A percentile compares a stretch with the other conserved stretches of the same genome.
Evolutionary conservation across 129 eudicot genomes (phyloP).

Genomic region (Helichrysum umbraculigerum): DNA sequence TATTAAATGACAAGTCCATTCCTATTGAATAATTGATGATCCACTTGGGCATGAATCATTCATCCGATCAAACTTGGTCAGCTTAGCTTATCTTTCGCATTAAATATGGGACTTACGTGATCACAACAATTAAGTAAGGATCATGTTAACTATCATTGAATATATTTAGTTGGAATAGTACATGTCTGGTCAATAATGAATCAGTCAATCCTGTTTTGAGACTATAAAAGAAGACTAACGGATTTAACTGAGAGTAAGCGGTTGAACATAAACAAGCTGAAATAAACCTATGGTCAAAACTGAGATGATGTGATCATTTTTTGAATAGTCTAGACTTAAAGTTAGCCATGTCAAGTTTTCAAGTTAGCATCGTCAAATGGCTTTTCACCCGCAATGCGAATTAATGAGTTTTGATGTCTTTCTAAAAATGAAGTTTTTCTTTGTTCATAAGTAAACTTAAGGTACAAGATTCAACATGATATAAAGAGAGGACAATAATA

Average conservation of each 20-base stretch:
- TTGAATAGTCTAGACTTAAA: neutral
- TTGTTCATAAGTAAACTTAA: neutral
- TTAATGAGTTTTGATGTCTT: no score
- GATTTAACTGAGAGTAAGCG: no score
- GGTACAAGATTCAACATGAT: neutral
- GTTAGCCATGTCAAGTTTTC: neutral
- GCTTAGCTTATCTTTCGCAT: neutral
- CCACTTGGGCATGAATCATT: neutral
- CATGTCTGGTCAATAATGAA: no score
- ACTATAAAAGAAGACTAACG: neutral
- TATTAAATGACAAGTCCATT: neutral
- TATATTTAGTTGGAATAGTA: no score
- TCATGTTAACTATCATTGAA: no score
- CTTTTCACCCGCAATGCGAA: neutral
- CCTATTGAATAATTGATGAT: neutral
- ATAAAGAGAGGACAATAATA: neutral
- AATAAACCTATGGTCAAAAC: neutral
- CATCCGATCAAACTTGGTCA: neutral
- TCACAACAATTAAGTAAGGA: neutral
- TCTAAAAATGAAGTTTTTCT: no score
- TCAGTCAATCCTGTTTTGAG: no score
- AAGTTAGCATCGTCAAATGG: neutral
- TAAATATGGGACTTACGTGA: constrained; percentile 7
- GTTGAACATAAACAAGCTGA: neutral
- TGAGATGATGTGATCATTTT: neutral